Evolutionary conservation across 345 rosid genomes (phyloP), one percentile per base, ranked within the genome.

Genomic region (Moricandia moricandioides): DNA sequence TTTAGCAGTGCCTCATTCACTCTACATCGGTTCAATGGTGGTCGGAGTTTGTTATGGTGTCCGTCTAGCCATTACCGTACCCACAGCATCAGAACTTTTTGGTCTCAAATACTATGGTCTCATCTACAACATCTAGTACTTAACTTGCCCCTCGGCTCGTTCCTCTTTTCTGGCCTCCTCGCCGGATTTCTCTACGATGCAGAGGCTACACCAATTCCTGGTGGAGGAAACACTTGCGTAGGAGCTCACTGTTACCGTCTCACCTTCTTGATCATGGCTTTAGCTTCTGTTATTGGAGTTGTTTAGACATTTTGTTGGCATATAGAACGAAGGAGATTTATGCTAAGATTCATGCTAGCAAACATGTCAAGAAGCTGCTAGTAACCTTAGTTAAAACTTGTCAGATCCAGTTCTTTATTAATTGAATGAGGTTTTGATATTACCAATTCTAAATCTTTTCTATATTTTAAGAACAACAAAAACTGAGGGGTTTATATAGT

Each of bases 41-140:
- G 97, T 91, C 3, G 98, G 98, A 12, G 78, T 91, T 31, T 94
- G 98, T 72, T 94, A 91, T 5, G 98, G 98, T 33, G 88, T 91
- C 17, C 99, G 99, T 26, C 84, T 90, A 33, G 96, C 99, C 8
- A 78, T 94, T 65, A 87, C 97, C 0, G 97, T 94, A 52, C 97
- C 97, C 0, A 81, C 90, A 1, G 97, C 99, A 26, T 94, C 98
- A 0, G 99, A 94, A 79, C 93, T 94, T 33, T 94, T 94, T 37
- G 99, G 99, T 52, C 95, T 94, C 33, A 94, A 90, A 75, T 85
- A 86, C 75, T 94, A 90, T 0, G 97, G 99, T 33, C 87, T 95
- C 14, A 76, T 92, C 64, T 92, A 94, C 86, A 95, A 95, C 82
- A 77, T 92, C 39, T 94, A 58, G 84, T 91, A 69, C 98, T 94